Conservation (phyloP, 306 rosid species). For the Quercus robur region DNA sequence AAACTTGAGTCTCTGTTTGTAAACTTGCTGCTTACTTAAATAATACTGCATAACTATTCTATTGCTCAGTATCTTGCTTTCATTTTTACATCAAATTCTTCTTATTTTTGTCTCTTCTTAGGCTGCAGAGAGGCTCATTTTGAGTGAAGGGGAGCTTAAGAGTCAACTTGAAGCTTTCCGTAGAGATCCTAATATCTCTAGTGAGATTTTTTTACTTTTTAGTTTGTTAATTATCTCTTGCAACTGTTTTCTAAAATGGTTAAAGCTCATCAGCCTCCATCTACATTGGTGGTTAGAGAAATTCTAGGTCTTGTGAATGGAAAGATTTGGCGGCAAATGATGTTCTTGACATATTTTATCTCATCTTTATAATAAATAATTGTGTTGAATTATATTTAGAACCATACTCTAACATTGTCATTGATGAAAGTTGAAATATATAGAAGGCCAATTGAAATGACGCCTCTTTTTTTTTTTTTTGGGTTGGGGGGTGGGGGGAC, state of each 20-base stretch:
- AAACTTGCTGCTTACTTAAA: not conserved
- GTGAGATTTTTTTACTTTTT: constrained; percentile 47
- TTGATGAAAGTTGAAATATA: not conserved
- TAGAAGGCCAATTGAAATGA: not conserved
- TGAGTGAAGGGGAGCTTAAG: constrained; percentile 73
- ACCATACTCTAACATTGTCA: not conserved
- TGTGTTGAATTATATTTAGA: not conserved
- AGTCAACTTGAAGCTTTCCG: constrained; percentile 65
- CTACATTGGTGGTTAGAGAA: not conserved
- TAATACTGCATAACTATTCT: not conserved
- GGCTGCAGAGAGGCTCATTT: constrained; percentile 93
- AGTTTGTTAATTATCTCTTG: not conserved
- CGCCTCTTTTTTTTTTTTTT: too few species aligned
- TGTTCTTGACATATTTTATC: not conserved
- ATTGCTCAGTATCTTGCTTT: not conserved
- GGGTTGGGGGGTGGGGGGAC: too few species aligned
- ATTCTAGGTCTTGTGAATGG: not conserved
- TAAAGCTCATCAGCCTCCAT: not conserved
- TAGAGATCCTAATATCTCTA: constrained; percentile 65
- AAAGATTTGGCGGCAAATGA: not conserved
- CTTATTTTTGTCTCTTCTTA: constrained; percentile 26
- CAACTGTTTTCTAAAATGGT: not conserved
- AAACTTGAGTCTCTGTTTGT: not conserved
- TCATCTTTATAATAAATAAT: not conserved
- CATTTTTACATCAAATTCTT: constrained; percentile 7